phyloP scores from a whole-genome alignment of 805 yeast genomes.

The Candida xyloterini region DNA sequence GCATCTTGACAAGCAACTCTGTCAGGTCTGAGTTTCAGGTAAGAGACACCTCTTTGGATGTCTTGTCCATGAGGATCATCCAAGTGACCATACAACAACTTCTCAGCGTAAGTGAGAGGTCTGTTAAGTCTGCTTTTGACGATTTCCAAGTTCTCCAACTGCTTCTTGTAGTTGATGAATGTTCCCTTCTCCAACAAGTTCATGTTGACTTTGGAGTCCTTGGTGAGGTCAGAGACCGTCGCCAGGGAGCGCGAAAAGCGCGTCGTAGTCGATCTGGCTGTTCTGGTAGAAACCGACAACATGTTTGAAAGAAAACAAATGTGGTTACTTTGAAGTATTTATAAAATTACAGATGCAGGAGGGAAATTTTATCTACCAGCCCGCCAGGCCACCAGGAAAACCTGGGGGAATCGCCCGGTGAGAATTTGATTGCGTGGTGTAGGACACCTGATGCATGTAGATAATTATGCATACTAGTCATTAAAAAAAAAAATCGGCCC shows the following conservation, averaged over 20 bases:
- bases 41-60: conserved; percentile 76
- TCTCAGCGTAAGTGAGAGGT: conserved; percentile 93
- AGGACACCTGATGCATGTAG: conserved; percentile 1
- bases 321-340: conserved; percentile 9
- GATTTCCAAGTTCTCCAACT: conserved; percentile 81
- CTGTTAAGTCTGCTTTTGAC: conserved; percentile 67
- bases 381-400: conserved; percentile 5
- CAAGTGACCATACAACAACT: conserved; percentile 88
- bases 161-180: conserved; percentile 88
- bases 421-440: background rate
- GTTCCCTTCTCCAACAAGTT: conserved; percentile 71
- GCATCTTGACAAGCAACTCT: conserved; percentile 99
- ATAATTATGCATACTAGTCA: conserved; percentile 6
- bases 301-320: conserved; percentile 17
- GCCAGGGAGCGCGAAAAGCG: conserved; percentile 45
- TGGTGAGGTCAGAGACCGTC: conserved; percentile 47
- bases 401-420: conserved; percentile 6
- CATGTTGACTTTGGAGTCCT: conserved; percentile 51
- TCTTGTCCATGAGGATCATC: conserved; percentile 80
- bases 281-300: conserved; percentile 31
- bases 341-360: conserved; percentile 10
- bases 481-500: conserved; percentile 11
- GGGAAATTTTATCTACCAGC: conserved; percentile 2
- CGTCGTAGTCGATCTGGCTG: conserved; percentile 25
- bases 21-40: conserved; percentile 92